A percentile compares a stretch with the other conserved stretches of the same genome.
Conservation (phyloP, 371 early-diverging fungal species). For the Syncephalastrum sp. region DNA sequence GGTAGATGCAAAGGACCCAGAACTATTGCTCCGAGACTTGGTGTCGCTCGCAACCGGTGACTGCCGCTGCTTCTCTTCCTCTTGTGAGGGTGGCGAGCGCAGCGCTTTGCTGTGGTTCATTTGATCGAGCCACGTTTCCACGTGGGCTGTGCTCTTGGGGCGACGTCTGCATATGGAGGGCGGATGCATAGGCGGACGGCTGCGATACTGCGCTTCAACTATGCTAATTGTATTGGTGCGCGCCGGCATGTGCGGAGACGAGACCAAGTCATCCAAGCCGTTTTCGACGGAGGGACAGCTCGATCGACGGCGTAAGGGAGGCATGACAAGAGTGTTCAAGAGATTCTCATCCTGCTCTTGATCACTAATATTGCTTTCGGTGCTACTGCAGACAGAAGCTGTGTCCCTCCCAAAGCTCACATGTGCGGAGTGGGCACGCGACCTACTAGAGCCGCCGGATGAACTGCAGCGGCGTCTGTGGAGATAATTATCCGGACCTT, state of each 20-base stretch:
- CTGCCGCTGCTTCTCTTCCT: not conserved
- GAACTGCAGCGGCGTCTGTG: not conserved
- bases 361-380: too few relatives aligned
- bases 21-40: not conserved
- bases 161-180: too few relatives aligned
- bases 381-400: too few relatives aligned
- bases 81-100: too few relatives aligned
- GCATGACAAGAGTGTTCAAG: slow-evolving; percentile 4
- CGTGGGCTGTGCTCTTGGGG: too few relatives aligned
- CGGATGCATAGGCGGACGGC: not conserved
- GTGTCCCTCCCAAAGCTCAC: too few relatives aligned
- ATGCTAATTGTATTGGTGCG: not conserved
- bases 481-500: too few relatives aligned
- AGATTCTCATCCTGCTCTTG: too few relatives aligned
- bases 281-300: slow-evolving; percentile 10
- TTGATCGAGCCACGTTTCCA: not conserved
- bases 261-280: not conserved
- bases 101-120: not conserved
- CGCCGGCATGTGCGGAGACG: not conserved
- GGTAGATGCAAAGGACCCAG: not conserved
- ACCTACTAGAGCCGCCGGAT: not conserved
- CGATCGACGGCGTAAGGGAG: slow-evolving; percentile 12
- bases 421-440: not conserved
- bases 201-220: not conserved
- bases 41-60: not conserved